Conservation (phyloP, 2,329 filamentous ascomycete genomes). For the Cephalotrichum gorgonifer region DNA sequence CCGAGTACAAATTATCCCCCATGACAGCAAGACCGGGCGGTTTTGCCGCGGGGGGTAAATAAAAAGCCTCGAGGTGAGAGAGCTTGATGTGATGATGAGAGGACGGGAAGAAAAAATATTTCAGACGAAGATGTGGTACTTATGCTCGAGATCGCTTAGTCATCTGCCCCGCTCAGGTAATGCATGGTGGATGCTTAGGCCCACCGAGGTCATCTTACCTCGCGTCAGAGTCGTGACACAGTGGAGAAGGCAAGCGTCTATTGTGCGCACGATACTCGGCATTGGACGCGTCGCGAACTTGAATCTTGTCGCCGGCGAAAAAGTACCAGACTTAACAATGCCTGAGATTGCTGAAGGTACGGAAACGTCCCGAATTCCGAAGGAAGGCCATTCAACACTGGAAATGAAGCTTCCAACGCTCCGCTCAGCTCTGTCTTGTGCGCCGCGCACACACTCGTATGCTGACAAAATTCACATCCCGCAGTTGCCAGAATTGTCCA, state of each 20-base stretch:
- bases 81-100: constrained; percentile 4
- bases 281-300: background rate
- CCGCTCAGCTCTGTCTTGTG: too few species aligned
- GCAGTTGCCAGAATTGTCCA: constrained; percentile 78
- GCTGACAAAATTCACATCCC: background rate
- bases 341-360: constrained; percentile 53
- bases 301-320: background rate
- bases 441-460: background rate
- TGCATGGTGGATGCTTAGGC: constrained; percentile 15
- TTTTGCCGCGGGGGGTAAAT: too few species aligned
- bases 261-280: background rate
- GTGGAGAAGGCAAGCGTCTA: background rate
- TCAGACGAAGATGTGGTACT: background rate
- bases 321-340: constrained; percentile 27
- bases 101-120: background rate
- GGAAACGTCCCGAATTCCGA: background rate
- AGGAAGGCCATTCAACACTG: background rate
- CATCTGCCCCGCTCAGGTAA: background rate
- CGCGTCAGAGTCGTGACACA: constrained; percentile 17
- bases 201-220: constrained; percentile 18
- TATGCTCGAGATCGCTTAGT: background rate
- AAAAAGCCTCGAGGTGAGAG: background rate
- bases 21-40: too few species aligned
- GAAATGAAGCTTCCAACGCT: too few species aligned
- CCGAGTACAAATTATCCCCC: too few species aligned